phyloP scores from a whole-genome alignment of 2,329 filamentous ascomycete genomes.

The Colletotrichum camelliae region DNA sequence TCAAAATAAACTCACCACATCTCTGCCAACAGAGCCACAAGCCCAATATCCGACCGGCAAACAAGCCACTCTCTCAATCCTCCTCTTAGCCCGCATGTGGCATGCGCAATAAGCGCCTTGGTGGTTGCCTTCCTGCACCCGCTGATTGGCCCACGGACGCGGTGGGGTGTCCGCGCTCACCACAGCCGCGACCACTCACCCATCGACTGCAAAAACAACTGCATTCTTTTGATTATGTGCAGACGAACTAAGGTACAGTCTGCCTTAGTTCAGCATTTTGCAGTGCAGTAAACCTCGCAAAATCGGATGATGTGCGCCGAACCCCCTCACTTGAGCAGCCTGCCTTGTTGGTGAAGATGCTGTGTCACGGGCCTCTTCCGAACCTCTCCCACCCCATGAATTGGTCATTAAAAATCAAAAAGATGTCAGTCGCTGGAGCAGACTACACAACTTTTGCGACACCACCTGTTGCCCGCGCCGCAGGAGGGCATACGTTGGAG shows the following conservation, averaged over 20 bases:
- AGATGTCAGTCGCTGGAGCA: background rate
- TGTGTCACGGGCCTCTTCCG: background rate
- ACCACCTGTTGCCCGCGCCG: background rate
- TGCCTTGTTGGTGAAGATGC: background rate
- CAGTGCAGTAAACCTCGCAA: background rate
- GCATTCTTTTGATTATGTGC: background rate
- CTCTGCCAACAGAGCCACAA: background rate
- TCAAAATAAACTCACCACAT: background rate
- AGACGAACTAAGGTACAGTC: background rate
- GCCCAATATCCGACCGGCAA: background rate
- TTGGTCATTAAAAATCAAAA: background rate
- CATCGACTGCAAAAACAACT: background rate
- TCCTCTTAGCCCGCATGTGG: background rate
- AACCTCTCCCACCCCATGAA: background rate
- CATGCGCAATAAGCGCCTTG: conserved; percentile 13
- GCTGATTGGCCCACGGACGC: conserved; percentile 2
- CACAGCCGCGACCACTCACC: background rate
- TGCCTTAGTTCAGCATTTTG: background rate
- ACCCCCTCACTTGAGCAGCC: background rate
- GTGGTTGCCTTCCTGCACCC: background rate
- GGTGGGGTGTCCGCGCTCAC: background rate
- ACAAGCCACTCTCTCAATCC: background rate
- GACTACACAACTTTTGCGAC: background rate
- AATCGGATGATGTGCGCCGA: background rate
- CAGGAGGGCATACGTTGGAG: background rate